A percentile compares a stretch with the other conserved stretches of the same genome.
These are phyloP conservation scores for Solanum acaule DNA, from an alignment of 257 asterid species.

Conservation along the genomic window DNA sequence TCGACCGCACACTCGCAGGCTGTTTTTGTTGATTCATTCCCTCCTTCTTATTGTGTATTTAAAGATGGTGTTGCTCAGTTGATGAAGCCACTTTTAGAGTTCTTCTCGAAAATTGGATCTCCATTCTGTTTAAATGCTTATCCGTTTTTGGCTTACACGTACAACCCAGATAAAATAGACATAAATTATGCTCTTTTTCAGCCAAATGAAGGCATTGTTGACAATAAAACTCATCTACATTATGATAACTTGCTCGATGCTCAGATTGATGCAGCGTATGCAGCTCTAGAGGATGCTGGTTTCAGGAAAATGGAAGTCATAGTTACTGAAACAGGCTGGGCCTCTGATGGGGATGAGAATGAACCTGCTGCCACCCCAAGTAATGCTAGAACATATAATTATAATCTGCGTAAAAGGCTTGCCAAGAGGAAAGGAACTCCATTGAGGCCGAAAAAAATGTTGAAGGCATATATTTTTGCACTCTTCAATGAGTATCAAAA, in stretches of 20 bases:
- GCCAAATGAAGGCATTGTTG: constrained; percentile 53
- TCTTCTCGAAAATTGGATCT: constrained; percentile 60
- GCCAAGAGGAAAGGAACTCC: constrained; percentile 95
- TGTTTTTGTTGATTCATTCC: constrained; percentile 66
- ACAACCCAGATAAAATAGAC: constrained; percentile 53
- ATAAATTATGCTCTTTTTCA: constrained; percentile 86
- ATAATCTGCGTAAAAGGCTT: constrained; percentile 73
- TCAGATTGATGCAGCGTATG: constrained; percentile 93
- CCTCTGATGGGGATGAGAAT: constrained; percentile 77
- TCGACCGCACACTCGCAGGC: constrained; percentile 80
- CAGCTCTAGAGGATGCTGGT: constrained; percentile 76
- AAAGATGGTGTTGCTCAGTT: constrained; percentile 48
- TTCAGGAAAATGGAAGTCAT: constrained; percentile 74
- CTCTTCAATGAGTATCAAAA: constrained; percentile 77
- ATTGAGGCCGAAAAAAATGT: constrained; percentile 51
- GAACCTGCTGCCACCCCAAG: constrained; percentile 71
- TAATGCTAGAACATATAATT: constrained; percentile 79
- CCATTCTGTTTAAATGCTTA: constrained; percentile 92
- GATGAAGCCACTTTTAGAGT: constrained; percentile 88
- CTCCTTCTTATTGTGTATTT: constrained; percentile 86
- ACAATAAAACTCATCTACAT: constrained; percentile 52
- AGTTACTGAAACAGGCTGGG: constrained; percentile 98
- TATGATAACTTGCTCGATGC: constrained; percentile 96
- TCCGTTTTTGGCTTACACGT: constrained; percentile 82
- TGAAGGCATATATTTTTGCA: constrained; percentile 87